Evolutionary conservation across 192 early-diverging fungal genomes (phyloP), one percentile per base, ranked within the genome.

Genomic region (Geranomyces michiganensis): DNA sequence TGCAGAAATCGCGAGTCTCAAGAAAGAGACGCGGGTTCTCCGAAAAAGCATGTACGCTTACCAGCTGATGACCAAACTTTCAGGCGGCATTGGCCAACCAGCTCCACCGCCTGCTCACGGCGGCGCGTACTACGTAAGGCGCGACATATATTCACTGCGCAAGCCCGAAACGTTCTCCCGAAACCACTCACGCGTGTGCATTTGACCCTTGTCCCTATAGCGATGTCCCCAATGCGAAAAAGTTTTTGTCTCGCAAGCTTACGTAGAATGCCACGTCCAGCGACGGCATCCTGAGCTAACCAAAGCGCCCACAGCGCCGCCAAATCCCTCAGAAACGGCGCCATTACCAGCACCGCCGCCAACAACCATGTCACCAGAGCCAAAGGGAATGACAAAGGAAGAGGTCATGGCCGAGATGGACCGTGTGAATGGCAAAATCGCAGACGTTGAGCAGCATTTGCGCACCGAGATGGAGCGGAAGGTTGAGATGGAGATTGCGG

Each of bases 31-130:
- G 24, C 61, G 81, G 26, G 62, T 72, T n/a, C 62, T 85, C 4
- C 72, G 80, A 43, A 87, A 87, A 47, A 67, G 76, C 24, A 27
- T 83, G 12, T 83, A 78, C 56, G 82, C 83, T 9, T 87, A 83
- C 49, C 81, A 87, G 70, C 56, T 87, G 19, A 81, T 85, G 83
- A 70, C 79, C 26, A 83, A 85, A 49, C 62, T 80, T 26, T 76
- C 84, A 14, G 77, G 72, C 13, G 60, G 27, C 27, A 15, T 48
- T 31, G 71, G 56, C 10, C 64, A 55, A 30, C 24, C 21, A 29
- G n/a, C 51, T 26, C 14, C 67, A 33, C 7, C 19, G 24, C 31
- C 76, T 21, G 32, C 60, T n/a, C 53, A 33, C 43, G 33, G 22
- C 17, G 31, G 8, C 21, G 61, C 51, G 10, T 51, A 62, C 47